Evolutionary conservation across 2,329 filamentous ascomycete genomes (phyloP).

Genomic region (Dryadomyces sulphureus): DNA sequence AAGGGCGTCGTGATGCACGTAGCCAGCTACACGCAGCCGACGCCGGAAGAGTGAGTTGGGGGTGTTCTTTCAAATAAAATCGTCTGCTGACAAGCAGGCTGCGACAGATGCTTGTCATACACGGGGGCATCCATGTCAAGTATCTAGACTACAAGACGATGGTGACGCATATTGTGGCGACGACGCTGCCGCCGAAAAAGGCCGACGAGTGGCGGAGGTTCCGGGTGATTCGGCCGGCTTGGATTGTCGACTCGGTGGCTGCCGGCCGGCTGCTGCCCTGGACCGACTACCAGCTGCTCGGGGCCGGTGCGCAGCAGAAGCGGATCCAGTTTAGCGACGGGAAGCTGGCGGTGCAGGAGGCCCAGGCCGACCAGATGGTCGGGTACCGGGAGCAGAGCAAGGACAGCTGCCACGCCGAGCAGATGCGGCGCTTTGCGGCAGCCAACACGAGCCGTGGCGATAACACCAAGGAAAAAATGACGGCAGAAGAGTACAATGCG

Average conservation of each 20-base stretch:
- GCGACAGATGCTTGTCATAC: conserved; percentile 71
- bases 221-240: conserved; percentile 84
- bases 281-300: conserved; percentile 70
- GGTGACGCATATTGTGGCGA: conserved; percentile 91
- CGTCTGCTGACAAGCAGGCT: conserved; percentile 27
- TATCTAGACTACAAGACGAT: conserved; percentile 90
- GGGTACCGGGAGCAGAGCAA: conserved; percentile 73
- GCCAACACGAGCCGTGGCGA: neutral
- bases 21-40: conserved; percentile 91
- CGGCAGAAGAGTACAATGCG: conserved; percentile 87
- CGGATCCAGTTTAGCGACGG: conserved; percentile 52
- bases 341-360: conserved; percentile 53
- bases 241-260: conserved; percentile 80
- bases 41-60: conserved; percentile 54
- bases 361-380: conserved; percentile 43
- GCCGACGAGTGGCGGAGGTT: conserved; percentile 75
- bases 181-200: conserved; percentile 83
- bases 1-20: conserved; percentile 82
- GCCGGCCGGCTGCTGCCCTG: conserved; percentile 74
- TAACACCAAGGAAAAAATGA: conserved; percentile 31
- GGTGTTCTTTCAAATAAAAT: neutral
- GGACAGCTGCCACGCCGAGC: conserved; percentile 66
- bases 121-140: conserved; percentile 91
- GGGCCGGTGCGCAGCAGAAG: conserved; percentile 72
- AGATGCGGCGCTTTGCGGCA: conserved; percentile 33